Base-by-base conservation (phyloP, 345 rosid genomes). In the Citrus trifoliata region DNA sequence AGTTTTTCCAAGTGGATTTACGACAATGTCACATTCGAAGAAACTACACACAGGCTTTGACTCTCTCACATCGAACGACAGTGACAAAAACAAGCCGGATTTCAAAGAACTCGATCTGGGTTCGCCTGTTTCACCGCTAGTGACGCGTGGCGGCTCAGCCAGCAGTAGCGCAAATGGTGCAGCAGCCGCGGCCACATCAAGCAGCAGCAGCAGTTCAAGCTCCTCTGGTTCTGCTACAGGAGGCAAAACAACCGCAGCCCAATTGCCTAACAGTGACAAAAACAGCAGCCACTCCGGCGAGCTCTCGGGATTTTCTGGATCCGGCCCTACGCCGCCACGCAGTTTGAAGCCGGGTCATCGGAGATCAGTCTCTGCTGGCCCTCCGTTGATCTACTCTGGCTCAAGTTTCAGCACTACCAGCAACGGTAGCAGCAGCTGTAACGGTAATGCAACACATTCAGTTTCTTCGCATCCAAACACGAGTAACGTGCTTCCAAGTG, bases 121-220 rank as follows among this genome's bases (percentile, higher is more conserved):
- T 63, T 95, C 98, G 6, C 99, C 99, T 0, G 95, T 92, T 80
- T 93, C 97, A 9, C 95, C 98, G 6, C 80, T 93, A 79, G 77
- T 77, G 74, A 78, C 84, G 10, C 92, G 90, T n/a, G 85, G 53
- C 18, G 18, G 51, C 74, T 62, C 86, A 16, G 70, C 51, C 28
- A 73, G 61, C 30, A 65, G 62, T 78, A 13, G 46, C 79, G 48
- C 68, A 60, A 64, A 51, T 66, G 72, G 63, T 10, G 58, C 42
- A 65, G 37, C 58, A 53, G 16, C 58, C 58, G 4, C 22, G 22
- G 27, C 82, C 65, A 82, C 83, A 18, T 70, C 89, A 8, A 81
- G 77, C 59, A 83, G 85, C 67, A 83, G 89, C 70, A 85, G 85
- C 70, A 83, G 89, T 67, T 90, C 94, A 3, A 84, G 90, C 74